Evolutionary conservation across 1,284 basidiomycete genomes (phyloP).

Genomic region (Ceratobasidium sp.): DNA sequence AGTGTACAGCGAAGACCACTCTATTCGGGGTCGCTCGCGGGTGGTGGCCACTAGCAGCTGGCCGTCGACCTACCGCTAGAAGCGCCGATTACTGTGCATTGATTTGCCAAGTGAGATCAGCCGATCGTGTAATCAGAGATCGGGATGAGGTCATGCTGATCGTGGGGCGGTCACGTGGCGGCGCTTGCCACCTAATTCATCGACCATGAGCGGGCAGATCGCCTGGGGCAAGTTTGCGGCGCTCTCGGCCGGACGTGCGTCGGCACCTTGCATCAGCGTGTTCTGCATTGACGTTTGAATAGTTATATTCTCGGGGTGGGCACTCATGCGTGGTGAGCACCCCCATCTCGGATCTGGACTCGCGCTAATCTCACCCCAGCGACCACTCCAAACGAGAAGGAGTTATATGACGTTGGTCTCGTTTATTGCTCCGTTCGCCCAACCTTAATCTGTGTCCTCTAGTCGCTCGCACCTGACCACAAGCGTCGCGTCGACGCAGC

Average conservation of each 20-base stretch:
- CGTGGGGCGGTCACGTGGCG: neutral
- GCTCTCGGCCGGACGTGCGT: constrained; percentile 36
- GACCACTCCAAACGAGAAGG: constrained; percentile 40
- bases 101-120: constrained; percentile 17
- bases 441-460: neutral
- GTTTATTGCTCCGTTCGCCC: neutral
- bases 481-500: constrained; percentile 40
- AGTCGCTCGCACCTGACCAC: constrained; percentile 43
- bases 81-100: neutral
- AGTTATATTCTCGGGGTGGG: constrained; percentile 31
- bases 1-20: neutral
- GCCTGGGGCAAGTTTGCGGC: constrained; percentile 40
- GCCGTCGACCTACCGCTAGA: neutral
- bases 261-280: neutral
- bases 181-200: neutral
- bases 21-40: neutral
- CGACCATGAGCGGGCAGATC: constrained; percentile 33
- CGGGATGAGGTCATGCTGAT: constrained; percentile 6
- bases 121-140: constrained; percentile 6
- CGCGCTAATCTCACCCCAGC: constrained; percentile 22
- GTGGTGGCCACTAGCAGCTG: neutral
- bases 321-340: constrained; percentile 26
- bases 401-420: constrained; percentile 41
- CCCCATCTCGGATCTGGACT: constrained; percentile 13
- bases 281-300: constrained; percentile 10